Percentiles rank a stretch among this genome's conserved stretches.
phyloP scores from a whole-genome alignment of 2,329 filamentous ascomycete genomes.

The Penicillium sclerotigenum region DNA sequence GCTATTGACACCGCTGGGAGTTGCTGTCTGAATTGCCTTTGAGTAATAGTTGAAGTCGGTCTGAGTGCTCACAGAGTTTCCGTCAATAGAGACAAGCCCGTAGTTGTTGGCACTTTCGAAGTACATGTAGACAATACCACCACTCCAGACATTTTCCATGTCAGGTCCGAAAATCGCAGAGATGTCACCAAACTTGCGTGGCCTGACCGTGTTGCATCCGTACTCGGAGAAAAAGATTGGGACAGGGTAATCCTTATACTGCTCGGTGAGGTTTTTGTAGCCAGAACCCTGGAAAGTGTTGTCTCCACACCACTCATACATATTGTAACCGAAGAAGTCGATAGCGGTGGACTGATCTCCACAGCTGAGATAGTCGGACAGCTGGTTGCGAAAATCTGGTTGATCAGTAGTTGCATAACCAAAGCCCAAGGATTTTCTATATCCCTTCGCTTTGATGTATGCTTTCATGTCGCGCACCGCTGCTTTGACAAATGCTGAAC shows the following conservation, averaged over 20 bases:
- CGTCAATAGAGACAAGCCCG: slow-evolving; percentile 61
- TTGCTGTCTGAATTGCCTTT: neutral
- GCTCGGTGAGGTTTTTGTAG: slow-evolving; percentile 73
- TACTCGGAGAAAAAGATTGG: slow-evolving; percentile 98
- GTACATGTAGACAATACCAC: slow-evolving; percentile 98
- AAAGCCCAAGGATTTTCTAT: slow-evolving; percentile 70
- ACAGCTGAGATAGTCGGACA: slow-evolving; percentile 94
- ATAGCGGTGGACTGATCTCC: slow-evolving; percentile 64
- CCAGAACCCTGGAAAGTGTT: slow-evolving; percentile 73
- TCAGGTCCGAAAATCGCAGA: slow-evolving; percentile 69
- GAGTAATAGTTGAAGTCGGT: slow-evolving; percentile 3
- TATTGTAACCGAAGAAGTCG: slow-evolving; percentile 99
- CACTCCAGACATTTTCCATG: slow-evolving; percentile 84
- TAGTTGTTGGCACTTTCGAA: slow-evolving; percentile 87
- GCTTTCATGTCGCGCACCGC: slow-evolving; percentile 91
- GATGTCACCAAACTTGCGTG: slow-evolving; percentile 81
- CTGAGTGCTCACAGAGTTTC: slow-evolving; percentile 58
- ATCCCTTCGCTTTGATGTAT: slow-evolving; percentile 76
- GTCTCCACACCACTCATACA: slow-evolving; percentile 96
- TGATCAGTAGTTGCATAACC: slow-evolving; percentile 57
- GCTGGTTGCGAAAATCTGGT: slow-evolving; percentile 68
- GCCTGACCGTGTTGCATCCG: slow-evolving; percentile 75
- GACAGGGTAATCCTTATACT: slow-evolving; percentile 83
- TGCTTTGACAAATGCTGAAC: slow-evolving; percentile 91
- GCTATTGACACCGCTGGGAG: neutral